phyloP scores from a whole-genome alignment of 2,329 filamentous ascomycete species.

The Cladosporium sp. region DNA sequence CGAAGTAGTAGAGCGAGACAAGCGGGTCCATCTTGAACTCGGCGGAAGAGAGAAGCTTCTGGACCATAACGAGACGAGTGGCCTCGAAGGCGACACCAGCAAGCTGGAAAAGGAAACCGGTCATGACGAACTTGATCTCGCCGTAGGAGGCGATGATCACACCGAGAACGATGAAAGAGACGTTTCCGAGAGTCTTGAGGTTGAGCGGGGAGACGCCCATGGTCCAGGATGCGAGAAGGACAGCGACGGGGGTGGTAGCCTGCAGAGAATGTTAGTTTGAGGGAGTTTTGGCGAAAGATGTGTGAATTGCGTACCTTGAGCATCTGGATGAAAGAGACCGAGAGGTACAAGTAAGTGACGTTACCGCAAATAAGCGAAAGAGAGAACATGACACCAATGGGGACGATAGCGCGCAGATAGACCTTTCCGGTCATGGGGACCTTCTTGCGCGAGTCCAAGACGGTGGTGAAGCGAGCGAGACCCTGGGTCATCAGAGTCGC shows the following conservation, averaged over 20 bases:
- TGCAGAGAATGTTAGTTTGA: constrained; percentile 33
- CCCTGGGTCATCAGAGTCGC: constrained; percentile 92
- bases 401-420: constrained; percentile 88
- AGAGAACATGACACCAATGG: constrained; percentile 93
- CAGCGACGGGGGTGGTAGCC: constrained; percentile 92
- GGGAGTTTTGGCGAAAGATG: constrained; percentile 14
- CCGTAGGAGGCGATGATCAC: constrained; percentile 92
- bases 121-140: constrained; percentile 87
- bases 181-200: constrained; percentile 83
- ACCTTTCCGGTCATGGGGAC: constrained; percentile 96
- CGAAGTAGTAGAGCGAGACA: constrained; percentile 87
- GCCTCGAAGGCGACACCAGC: constrained; percentile 78
- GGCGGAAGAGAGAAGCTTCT: constrained; percentile 72
- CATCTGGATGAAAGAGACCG: constrained; percentile 98
- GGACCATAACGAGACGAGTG: constrained; percentile 77
- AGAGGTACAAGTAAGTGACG: constrained; percentile 90
- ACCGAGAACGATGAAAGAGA: constrained; percentile 90
- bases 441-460: constrained; percentile 90
- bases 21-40: constrained; percentile 92
- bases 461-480: constrained; percentile 79
- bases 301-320: constrained; percentile 64
- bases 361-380: constrained; percentile 95
- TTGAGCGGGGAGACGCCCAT: constrained; percentile 82
- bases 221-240: constrained; percentile 83
- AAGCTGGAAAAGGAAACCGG: constrained; percentile 75